Evolutionary conservation across 1,284 basidiomycete species (phyloP).

Genomic region (Sparassis latifolia): DNA sequence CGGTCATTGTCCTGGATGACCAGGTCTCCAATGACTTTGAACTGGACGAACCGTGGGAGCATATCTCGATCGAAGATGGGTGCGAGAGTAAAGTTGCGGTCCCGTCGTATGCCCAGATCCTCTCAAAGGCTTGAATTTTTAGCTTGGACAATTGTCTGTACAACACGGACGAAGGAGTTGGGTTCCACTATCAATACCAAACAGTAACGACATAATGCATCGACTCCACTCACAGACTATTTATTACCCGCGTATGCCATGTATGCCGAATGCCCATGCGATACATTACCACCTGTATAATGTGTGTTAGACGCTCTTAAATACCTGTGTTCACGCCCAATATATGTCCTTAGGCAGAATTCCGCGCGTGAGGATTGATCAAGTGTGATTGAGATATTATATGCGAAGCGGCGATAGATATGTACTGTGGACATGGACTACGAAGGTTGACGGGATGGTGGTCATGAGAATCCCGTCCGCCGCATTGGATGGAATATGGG

Average conservation of each 20-base stretch:
- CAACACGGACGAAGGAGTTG: background rate
- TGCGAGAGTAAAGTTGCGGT: constrained; percentile 23
- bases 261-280: background rate
- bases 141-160: background rate
- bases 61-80: constrained; percentile 36
- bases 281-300: background rate
- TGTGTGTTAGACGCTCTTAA: background rate
- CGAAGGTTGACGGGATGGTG: background rate
- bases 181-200: background rate
- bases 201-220: background rate
- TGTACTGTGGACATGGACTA: background rate
- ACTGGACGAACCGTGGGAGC: constrained; percentile 53
- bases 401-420: background rate
- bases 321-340: background rate
- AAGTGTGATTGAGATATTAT: background rate
- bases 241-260: background rate
- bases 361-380: background rate
- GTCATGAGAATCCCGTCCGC: constrained; percentile 44
- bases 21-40: constrained; percentile 24
- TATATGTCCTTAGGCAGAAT: background rate
- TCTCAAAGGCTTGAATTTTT: constrained; percentile 19
- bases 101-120: constrained; percentile 37
- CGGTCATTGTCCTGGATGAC: constrained; percentile 52
- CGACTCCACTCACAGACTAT: background rate
- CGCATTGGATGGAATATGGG: constrained; percentile 55